Conservation (phyloP, 441 rosid species). For the Metrosideros polymorpha region DNA sequence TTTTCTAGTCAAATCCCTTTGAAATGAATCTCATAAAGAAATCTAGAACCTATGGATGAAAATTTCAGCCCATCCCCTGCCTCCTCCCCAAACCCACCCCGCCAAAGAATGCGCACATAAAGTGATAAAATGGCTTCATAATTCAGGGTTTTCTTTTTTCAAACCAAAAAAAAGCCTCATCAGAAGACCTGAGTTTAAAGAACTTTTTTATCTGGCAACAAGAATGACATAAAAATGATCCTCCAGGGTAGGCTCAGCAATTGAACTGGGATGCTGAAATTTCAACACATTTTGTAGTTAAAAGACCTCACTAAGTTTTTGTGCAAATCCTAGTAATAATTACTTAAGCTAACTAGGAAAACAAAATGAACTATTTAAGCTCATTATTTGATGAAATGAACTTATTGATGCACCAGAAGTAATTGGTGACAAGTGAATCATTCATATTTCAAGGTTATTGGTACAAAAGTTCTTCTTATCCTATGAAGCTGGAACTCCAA, state of each 20-base stretch:
- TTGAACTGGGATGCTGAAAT: not conserved
- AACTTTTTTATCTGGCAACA: not conserved
- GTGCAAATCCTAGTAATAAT: not conserved
- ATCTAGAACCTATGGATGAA: too few relatives aligned
- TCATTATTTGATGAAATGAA: not conserved
- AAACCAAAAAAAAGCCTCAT: not conserved
- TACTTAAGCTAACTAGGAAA: not conserved
- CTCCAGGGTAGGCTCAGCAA: not conserved
- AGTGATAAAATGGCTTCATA: not conserved
- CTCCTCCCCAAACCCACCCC: too few relatives aligned
- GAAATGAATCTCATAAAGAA: not conserved
- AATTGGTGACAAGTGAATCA: not conserved
- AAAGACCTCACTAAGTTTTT: not conserved
- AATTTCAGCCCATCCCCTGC: too few relatives aligned
- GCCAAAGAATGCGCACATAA: too few relatives aligned
- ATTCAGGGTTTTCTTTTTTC: not conserved
- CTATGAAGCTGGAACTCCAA: not conserved
- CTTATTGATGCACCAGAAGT: not conserved
- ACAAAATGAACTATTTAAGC: not conserved
- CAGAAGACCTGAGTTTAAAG: not conserved
- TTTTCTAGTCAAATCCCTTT: not conserved
- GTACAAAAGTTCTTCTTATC: not conserved
- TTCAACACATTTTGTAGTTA: not conserved
- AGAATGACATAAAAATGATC: not conserved
- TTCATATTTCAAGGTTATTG: not conserved